phyloP scores from a whole-genome alignment of 2,329 filamentous ascomycete genomes.

The Fusarium liriodendri region DNA sequence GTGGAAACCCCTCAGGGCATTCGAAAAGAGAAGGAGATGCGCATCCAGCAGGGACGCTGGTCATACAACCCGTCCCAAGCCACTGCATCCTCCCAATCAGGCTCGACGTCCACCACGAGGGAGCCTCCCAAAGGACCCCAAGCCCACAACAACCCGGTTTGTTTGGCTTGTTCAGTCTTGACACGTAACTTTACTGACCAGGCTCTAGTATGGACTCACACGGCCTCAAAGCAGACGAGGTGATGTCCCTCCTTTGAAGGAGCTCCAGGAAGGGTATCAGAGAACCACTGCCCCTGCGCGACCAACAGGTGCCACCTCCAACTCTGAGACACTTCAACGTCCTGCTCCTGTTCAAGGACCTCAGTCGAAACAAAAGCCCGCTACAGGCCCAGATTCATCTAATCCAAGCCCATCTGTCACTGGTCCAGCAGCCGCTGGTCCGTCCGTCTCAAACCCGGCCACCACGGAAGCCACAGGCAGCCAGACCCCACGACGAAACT shows the following conservation, averaged over 20 bases:
- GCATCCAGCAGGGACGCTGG: neutral
- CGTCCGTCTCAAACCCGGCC: neutral
- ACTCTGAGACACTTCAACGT: neutral
- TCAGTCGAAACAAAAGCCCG: neutral
- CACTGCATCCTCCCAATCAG: neutral
- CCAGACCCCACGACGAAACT: neutral
- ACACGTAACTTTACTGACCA: neutral
- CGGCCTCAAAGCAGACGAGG: slow-evolving; percentile 9
- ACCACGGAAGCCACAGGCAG: neutral
- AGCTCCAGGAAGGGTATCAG: neutral
- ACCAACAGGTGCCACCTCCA: neutral
- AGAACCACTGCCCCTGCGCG: neutral
- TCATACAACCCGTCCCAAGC: neutral
- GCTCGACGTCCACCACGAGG: too few species aligned
- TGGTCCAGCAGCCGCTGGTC: neutral
- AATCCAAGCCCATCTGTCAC: neutral
- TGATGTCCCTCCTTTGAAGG: slow-evolving; percentile 20
- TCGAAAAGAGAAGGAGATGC: neutral
- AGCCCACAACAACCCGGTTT: neutral
- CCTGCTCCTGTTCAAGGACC: neutral
- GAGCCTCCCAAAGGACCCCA: neutral
- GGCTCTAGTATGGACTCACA: slow-evolving; percentile 2
- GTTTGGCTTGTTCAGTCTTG: neutral
- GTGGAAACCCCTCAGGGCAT: slow-evolving; percentile 11
- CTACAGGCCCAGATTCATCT: neutral